Evolutionary conservation across 2,329 filamentous ascomycete genomes (phyloP), one percentile per base, ranked within the genome.

Genomic region (Cladobotryum protrusum): DNA sequence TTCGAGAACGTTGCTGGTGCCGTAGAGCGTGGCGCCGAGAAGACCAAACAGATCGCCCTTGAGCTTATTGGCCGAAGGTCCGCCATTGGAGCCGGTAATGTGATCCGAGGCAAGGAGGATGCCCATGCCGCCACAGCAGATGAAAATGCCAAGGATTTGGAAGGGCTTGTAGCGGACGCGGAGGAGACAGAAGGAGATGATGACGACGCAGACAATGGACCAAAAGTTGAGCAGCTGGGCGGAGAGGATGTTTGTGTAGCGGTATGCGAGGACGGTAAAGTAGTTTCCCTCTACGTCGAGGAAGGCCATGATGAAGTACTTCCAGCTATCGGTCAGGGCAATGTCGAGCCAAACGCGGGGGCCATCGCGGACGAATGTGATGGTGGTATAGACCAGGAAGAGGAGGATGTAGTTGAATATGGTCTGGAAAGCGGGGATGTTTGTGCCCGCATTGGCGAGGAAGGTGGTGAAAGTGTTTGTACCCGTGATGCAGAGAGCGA

Each of bases 211-310:
- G 45, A 95, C 88, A 58, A 99, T 97, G 59, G 91, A 88, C 92
- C 92, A 97, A 73, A 97, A 97, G 77, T 96, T 96, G 72, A 99
- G 89, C 47, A 99, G 79, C 75, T 97, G 91, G 14, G 90, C 90
- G 17, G 87, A 93, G 44, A 97, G 78, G 59, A 96, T 86, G 62
- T 91, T 96, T 48, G 92, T 96, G 75, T 95, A 83, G 52, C 86
- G 80, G 73, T 97, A 99, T 5, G 92, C 93, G 45, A 96, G 78
- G 45, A 99, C 92, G 61, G 91, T 91, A 66, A 97, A 97, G 75
- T 96, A 99, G 72, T 99, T 99, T 54, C 93, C 93, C 71, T 96
- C 81, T 45, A 97, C 92, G 64, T 99, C 93, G 59, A 93, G 79
- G 69, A 97, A 96, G 47, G 87, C 83, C 54, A 99, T 81, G 67